These are phyloP conservation scores for Camelina neglecta DNA, from an alignment of 345 rosid species.

Conservation along the genomic window DNA sequence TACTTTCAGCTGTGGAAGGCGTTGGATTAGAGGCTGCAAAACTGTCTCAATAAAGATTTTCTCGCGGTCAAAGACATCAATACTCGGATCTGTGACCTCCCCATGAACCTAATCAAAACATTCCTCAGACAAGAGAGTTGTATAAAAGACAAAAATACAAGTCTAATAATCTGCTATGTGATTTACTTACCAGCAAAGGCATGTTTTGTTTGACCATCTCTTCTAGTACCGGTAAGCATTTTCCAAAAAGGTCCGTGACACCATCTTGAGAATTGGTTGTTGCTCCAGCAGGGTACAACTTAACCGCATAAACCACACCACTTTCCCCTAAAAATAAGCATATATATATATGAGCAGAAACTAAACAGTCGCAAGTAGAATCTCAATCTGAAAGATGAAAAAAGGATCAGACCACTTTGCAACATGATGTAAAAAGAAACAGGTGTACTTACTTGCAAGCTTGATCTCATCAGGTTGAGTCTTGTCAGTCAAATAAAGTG, in stretches of 20 bases:
- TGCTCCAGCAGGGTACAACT: slow-evolving; percentile 97
- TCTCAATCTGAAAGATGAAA: slow-evolving; percentile 3
- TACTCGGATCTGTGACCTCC: slow-evolving; percentile 85
- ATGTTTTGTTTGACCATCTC: slow-evolving; percentile 83
- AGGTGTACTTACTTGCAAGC: slow-evolving; percentile 69
- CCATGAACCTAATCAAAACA: slow-evolving; percentile 77
- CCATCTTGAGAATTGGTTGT: slow-evolving; percentile 97
- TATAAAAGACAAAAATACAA: not conserved
- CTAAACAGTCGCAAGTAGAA: slow-evolving; percentile 1
- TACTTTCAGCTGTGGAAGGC: slow-evolving; percentile 73
- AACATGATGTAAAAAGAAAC: slow-evolving; percentile 14
- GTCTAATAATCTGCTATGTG: not conserved
- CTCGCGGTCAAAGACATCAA: slow-evolving; percentile 92
- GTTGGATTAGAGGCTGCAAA: slow-evolving; percentile 70
- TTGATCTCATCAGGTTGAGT: slow-evolving; percentile 85
- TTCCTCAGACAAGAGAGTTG: slow-evolving; percentile 5
- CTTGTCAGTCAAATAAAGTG: slow-evolving; percentile 90
- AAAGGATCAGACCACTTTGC: not conserved
- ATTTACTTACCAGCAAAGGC: slow-evolving; percentile 76
- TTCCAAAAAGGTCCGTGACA: slow-evolving; percentile 89
- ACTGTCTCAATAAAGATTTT: slow-evolving; percentile 83
- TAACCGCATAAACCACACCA: slow-evolving; percentile 88
- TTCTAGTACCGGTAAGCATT: slow-evolving; percentile 86
- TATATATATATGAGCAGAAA: not conserved
- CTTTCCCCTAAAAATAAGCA: slow-evolving; percentile 58